Percentiles rank a stretch among this genome's conserved stretches.
These are phyloP conservation scores for Diplodia scrobiculata DNA, from an alignment of 2,329 filamentous ascomycete genomes.

Conservation along the genomic window DNA sequence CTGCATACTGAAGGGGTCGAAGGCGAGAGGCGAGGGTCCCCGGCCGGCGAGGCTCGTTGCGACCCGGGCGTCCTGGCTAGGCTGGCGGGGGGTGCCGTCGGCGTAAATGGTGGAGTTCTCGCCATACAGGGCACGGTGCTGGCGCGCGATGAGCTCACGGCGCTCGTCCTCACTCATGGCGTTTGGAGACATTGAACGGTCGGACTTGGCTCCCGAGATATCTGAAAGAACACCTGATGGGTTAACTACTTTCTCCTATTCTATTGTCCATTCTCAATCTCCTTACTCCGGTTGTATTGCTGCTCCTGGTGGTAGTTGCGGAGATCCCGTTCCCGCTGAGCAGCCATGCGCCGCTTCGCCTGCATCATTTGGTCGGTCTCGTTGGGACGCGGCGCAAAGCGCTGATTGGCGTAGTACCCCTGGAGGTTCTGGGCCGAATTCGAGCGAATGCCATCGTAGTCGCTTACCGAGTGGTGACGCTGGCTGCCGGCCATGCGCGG, in stretches of 20 bases:
- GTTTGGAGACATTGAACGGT: slow-evolving; percentile 80
- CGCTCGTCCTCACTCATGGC: slow-evolving; percentile 94
- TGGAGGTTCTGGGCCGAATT: slow-evolving; percentile 79
- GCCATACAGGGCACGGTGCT: slow-evolving; percentile 91
- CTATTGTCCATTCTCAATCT: slow-evolving; percentile 72
- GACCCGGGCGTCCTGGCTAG: slow-evolving; percentile 65
- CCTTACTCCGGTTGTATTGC: slow-evolving; percentile 99
- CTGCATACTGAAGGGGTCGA: slow-evolving; percentile 66
- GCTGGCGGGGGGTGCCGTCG: slow-evolving; percentile 68
- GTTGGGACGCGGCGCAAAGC: slow-evolving; percentile 82
- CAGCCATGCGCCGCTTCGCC: slow-evolving; percentile 98
- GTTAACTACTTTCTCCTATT: slow-evolving; percentile 49
- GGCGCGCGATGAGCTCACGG: slow-evolving; percentile 91
- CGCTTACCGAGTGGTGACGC: slow-evolving; percentile 81
- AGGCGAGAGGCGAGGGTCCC: slow-evolving; percentile 77
- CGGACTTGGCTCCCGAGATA: slow-evolving; percentile 75
- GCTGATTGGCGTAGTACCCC: slow-evolving; percentile 91
- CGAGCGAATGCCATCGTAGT: slow-evolving; percentile 75
- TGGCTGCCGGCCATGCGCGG: slow-evolving; percentile 67
- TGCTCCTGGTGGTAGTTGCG: slow-evolving; percentile 99
- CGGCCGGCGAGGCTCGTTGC: slow-evolving; percentile 63
- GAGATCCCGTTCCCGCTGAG: slow-evolving; percentile 97
- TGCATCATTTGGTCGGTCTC: slow-evolving; percentile 99
- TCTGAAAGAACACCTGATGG: slow-evolving; percentile 64
- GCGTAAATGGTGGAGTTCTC: slow-evolving; percentile 68